Base-by-base conservation (phyloP, 2,329 filamentous ascomycete species). In the Fusarium palustre region DNA sequence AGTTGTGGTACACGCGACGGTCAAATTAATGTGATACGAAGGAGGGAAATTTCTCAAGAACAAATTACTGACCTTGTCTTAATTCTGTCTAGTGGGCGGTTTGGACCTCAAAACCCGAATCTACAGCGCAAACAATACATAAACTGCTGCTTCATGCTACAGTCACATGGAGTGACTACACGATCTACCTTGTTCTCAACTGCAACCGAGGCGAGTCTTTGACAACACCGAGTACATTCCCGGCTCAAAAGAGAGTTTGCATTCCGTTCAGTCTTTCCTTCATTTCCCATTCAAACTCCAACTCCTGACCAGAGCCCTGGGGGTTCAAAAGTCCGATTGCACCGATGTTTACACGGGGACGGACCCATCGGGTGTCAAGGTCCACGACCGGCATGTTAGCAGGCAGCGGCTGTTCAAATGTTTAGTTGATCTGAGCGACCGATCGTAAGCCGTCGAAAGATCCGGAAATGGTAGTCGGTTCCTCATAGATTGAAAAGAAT, bases 401-500 rank as follows among this genome's bases (percentile, higher is more conserved):
- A 25, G 24, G 24, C 24, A 25, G 24, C 24, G 24, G 24, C 24
- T 25, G 24, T 25, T 25, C 24, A 25, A 7, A 4, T 25, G 24
- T 25, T 25, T 25, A 7, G 24, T 25, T 25, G 0, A 66, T 31
- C 15, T 63, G 28, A 22, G 34, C 52, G 8, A 63, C 0, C 0
- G 59, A 66, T 2, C 15, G 5, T 2, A 63, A 4, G 8, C 8
- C 11, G 0, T 22, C 1, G 7, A 64, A 66, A 2, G 33, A 13
- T 0, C 59, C 59, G 5, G 31, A 24, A 20, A 55, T 22, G 5
- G 2, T 42, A 0, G 43, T 24, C 0, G 54, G 54, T 2, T 41
- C 59, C 5, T 66, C 48, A 8, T 42, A 55, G 2, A 66, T 4
- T 0, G 38, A 20, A 18, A 25, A 66, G 49, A 66, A 59, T 0